These are phyloP conservation scores for Ophiocordyceps polyrhachis-furcata DNA, from an alignment of 2,329 filamentous ascomycete species.

Conservation along the genomic window DNA sequence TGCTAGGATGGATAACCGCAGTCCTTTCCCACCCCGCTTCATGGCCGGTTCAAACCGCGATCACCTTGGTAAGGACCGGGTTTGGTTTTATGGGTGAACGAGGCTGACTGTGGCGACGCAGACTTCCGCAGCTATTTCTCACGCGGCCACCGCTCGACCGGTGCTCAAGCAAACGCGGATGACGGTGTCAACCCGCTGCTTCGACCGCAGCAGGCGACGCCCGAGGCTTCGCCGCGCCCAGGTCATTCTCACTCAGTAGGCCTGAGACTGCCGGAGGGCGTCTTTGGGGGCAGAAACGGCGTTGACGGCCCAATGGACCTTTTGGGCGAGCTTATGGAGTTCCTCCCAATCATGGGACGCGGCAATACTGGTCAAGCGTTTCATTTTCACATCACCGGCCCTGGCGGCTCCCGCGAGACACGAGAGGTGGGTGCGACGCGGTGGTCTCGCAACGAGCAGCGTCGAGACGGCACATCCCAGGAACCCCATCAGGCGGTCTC, in stretches of 20 bases:
- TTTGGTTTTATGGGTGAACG: not conserved
- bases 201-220: constrained; percentile 34
- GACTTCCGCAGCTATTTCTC: constrained; percentile 32
- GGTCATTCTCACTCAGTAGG: constrained; percentile 35
- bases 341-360: constrained; percentile 26
- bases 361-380: constrained; percentile 32
- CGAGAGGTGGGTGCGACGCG: constrained; percentile 27
- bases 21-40: constrained; percentile 38
- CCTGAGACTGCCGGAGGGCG: constrained; percentile 24
- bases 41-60: constrained; percentile 37
- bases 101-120: constrained; percentile 3
- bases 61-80: constrained; percentile 23
- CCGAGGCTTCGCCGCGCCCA: constrained; percentile 29
- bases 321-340: constrained; percentile 36
- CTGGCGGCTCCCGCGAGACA: constrained; percentile 27
- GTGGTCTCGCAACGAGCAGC: constrained; percentile 25
- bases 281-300: constrained; percentile 22
- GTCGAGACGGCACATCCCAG: constrained; percentile 26
- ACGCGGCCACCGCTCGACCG: constrained; percentile 33
- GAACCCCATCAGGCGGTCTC: constrained; percentile 58
- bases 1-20: constrained; percentile 23
- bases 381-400: constrained; percentile 39
- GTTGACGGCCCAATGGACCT: constrained; percentile 34
- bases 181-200: constrained; percentile 80
- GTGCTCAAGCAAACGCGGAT: constrained; percentile 40